phyloP scores from a whole-genome alignment of 768 basidiomycete genomes.

The Mycena rosella region DNA sequence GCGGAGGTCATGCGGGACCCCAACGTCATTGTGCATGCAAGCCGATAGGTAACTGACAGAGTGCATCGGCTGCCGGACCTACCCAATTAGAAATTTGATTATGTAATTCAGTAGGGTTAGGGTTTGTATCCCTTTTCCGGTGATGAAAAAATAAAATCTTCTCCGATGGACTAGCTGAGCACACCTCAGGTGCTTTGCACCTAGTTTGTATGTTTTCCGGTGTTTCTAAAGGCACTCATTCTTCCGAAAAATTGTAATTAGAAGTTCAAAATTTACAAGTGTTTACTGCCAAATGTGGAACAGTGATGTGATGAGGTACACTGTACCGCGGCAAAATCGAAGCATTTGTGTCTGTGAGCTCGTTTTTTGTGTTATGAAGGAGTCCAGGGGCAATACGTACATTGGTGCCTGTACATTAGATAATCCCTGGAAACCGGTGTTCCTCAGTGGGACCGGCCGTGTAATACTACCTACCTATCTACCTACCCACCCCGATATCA shows the following conservation, averaged over 20 bases:
- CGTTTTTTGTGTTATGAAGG: too few relatives aligned
- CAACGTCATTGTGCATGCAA: neutral
- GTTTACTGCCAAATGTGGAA: slow-evolving; percentile 13
- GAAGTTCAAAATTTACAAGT: neutral
- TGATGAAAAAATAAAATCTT: neutral
- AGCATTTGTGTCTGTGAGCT: too few relatives aligned
- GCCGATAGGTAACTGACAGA: neutral
- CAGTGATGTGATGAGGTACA: neutral
- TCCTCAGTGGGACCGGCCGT: too few relatives aligned
- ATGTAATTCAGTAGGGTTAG: neutral
- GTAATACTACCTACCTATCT: too few relatives aligned
- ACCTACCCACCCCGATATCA: too few relatives aligned
- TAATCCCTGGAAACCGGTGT: too few relatives aligned
- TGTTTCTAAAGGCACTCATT: neutral
- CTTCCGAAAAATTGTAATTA: neutral
- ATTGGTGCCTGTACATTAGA: too few relatives aligned
- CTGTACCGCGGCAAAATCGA: too few relatives aligned
- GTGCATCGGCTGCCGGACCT: neutral
- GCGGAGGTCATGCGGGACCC: neutral
- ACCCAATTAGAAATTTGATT: slow-evolving; percentile 1
- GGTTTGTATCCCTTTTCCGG: slow-evolving; percentile 23
- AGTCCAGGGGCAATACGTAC: too few relatives aligned
- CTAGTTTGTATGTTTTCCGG: neutral
- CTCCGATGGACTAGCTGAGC: neutral
- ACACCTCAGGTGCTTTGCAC: neutral